Evolutionary conservation across 129 eudicot species (phyloP), one percentile per base, ranked within the genome.

Genomic region (Sambucus nigra): DNA sequence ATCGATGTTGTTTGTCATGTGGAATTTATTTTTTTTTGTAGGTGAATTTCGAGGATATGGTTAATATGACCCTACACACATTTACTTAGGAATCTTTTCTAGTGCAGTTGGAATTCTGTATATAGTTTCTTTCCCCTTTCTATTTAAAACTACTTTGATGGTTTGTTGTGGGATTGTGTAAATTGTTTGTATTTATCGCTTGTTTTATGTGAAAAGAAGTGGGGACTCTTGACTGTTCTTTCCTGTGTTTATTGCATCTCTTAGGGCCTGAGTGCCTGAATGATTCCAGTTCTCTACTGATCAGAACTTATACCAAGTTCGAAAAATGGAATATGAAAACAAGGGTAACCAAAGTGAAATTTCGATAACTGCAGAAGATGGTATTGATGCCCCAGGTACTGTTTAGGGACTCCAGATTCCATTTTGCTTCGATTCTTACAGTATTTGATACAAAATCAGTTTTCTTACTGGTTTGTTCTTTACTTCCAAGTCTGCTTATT

Each of bases 341-440:
- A 26, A 51, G 55, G 55, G 33, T 22, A 53, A 53, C 4, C 40
- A 53, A 27, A 26, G 40, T 53, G 58, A 53, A 17, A 53, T 22
- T 53, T 53, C 58, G 5, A 28, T 15, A 15, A 27, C 20, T 5
- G 40, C 40, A 53, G 58, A 9, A 16, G 11, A 53, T 53, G 58
- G 48, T 42, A n/a, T 16, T 13, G 48, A n/a, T 2, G 58, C 10
- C 22, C 0, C 41, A 26, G 58, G 58, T 53, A 28, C n/a, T 0
- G 5, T n/a, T 13, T 12, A 0, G 10, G 2, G 11, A 12, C 58
- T 27, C 40, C 10, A 6, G 5, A 3, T 6, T 5, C 28, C 23
- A 15, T 17, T 28, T 9, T 14, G n/a, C 2, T 1, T 53, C 13
- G n/a, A 53, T 27, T 5, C 1, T 53, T 15, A 14, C 29, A 4